Percentiles rank a stretch among this genome's conserved stretches.
Evolutionary conservation across 139 green algal genomes (phyloP).

Genomic region (Volvox reticuliferus): DNA sequence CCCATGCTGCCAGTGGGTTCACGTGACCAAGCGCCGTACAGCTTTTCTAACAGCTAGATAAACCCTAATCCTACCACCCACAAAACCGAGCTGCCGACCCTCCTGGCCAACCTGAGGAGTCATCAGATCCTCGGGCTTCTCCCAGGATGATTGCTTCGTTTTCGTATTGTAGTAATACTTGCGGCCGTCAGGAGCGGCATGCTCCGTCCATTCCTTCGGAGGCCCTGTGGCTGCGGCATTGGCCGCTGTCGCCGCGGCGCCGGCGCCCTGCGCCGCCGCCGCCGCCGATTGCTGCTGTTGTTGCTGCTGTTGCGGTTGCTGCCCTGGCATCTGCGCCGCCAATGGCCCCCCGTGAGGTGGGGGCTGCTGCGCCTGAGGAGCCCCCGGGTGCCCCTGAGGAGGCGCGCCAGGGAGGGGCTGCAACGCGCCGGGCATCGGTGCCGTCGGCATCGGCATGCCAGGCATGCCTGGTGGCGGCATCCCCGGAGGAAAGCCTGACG

Average conservation of each 20-base stretch:
- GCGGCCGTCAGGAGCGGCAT: constrained; percentile 88
- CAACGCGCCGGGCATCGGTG: neutral
- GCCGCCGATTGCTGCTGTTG: neutral
- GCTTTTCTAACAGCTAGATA: no score
- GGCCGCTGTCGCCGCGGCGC: neutral
- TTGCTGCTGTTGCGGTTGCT: neutral
- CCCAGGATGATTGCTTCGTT: constrained; percentile 87
- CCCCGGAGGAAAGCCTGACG: constrained; percentile 1
- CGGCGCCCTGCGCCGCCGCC: neutral
- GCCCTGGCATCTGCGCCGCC: neutral
- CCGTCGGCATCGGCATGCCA: neutral
- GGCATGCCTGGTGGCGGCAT: neutral
- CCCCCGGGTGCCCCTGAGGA: neutral
- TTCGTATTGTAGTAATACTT: constrained; percentile 95
- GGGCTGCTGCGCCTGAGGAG: constrained; percentile 8
- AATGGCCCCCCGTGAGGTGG: neutral
- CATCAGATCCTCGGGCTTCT: constrained; percentile 90
- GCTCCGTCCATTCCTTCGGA: constrained; percentile 89
- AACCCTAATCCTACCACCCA: no score
- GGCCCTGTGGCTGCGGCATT: neutral
- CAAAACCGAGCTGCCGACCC: neutral
- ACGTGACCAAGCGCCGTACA: no score
- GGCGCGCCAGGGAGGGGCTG: neutral
- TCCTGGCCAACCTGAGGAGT: constrained; percentile 36
- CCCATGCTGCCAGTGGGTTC: no score